These are phyloP conservation scores for Coniochaeta ligniaria DNA, from an alignment of 2,329 filamentous ascomycete genomes.

Conservation along the genomic window DNA sequence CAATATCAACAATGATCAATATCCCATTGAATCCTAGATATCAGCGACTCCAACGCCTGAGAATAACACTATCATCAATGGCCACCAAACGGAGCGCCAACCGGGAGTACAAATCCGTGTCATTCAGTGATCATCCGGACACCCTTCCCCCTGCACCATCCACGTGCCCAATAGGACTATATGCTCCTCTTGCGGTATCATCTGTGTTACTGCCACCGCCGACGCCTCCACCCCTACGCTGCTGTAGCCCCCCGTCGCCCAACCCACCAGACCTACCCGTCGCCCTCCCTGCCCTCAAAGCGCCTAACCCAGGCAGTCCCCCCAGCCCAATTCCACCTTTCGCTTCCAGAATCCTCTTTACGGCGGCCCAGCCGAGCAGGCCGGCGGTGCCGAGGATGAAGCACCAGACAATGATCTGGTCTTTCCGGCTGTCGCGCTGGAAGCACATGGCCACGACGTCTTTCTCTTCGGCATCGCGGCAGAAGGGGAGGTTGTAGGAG, in stretches of 20 bases:
- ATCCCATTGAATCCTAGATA: no score
- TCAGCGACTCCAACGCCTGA: no score
- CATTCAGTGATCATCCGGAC: neutral
- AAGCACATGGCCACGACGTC: constrained; percentile 58
- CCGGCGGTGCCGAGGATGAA: constrained; percentile 54
- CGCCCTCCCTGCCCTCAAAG: neutral
- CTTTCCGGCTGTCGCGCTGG: constrained; percentile 60
- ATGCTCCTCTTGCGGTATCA: neutral
- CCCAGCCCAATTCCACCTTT: constrained; percentile 8
- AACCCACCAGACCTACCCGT: neutral
- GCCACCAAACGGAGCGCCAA: neutral
- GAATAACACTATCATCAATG: no score
- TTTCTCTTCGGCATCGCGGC: constrained; percentile 53
- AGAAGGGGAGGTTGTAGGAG: constrained; percentile 53
- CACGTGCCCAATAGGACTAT: neutral
- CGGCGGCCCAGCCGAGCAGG: constrained; percentile 52
- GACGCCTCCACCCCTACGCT: neutral
- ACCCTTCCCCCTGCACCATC: neutral
- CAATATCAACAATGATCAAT: no score
- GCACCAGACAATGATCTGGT: constrained; percentile 58
- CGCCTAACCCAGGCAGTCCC: neutral
- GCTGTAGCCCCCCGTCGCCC: neutral
- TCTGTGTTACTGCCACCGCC: neutral
- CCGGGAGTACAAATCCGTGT: neutral
- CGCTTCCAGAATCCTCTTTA: constrained; percentile 35